Evolutionary conservation across 345 rosid species (phyloP).

Genomic region (Adansonia digitata): DNA sequence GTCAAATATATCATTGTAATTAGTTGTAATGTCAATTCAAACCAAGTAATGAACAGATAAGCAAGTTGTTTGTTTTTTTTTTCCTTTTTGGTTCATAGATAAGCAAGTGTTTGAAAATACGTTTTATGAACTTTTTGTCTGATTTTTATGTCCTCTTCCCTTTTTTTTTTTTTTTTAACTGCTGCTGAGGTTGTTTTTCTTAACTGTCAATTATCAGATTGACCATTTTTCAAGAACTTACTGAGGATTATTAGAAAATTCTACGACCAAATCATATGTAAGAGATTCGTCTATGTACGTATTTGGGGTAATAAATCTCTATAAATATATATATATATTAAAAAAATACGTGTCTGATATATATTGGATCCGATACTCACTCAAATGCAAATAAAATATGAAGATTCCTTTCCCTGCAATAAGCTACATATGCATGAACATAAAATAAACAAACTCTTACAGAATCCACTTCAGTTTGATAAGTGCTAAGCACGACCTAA

Average conservation of each 20-base stretch:
- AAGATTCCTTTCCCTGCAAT: neutral
- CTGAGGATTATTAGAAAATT: neutral
- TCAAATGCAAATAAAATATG: no score
- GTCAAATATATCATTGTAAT: neutral
- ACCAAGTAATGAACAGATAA: neutral
- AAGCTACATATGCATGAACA: slow-evolving; percentile 10
- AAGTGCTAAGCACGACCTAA: slow-evolving; percentile 25
- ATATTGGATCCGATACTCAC: no score
- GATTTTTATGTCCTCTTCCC: neutral
- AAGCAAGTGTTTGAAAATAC: neutral
- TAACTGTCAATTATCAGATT: neutral
- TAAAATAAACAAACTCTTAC: neutral
- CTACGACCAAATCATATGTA: neutral
- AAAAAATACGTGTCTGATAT: no score
- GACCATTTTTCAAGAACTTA: neutral
- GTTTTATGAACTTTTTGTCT: neutral
- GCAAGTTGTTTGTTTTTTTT: no score
- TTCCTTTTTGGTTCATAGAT: no score
- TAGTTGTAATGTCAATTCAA: neutral
- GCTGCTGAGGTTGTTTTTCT: neutral
- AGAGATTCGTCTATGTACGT: neutral
- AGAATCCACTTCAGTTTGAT: neutral
- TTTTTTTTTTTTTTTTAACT: neutral
- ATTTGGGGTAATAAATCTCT: neutral
- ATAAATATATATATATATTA: no score